phyloP scores from a whole-genome alignment of 768 basidiomycete genomes.

The Suillus subalutaceus region DNA sequence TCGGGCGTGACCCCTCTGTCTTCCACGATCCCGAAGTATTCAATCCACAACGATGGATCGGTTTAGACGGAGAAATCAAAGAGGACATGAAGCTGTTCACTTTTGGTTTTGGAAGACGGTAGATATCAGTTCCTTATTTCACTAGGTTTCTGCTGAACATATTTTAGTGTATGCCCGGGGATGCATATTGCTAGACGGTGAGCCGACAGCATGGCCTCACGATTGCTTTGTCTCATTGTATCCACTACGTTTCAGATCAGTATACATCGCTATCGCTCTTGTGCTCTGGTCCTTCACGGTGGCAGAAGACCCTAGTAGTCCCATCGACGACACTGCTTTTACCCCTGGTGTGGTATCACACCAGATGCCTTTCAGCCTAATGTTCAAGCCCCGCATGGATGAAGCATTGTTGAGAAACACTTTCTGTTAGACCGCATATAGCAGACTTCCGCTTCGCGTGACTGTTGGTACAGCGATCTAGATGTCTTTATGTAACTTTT shows the following conservation, averaged over 20 bases:
- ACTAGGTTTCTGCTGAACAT: not conserved
- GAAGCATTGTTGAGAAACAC: conserved; percentile 11
- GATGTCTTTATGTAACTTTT: no score
- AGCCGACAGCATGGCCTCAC: not conserved
- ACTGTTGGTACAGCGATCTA: no score
- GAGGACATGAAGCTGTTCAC: conserved; percentile 49
- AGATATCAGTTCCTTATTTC: not conserved
- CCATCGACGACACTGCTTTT: conserved; percentile 65
- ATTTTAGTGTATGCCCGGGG: conserved; percentile 45
- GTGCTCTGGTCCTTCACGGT: conserved; percentile 67
- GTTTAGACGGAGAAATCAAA: conserved; percentile 39
- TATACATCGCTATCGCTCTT: conserved; percentile 65
- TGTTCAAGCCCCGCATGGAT: conserved; percentile 51
- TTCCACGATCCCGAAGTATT: conserved; percentile 58
- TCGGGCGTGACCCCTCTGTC: conserved; percentile 50
- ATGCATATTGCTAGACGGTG: conserved; percentile 45
- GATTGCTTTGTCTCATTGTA: not conserved
- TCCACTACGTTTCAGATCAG: conserved; percentile 42
- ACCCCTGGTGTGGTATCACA: conserved; percentile 66
- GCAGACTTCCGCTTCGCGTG: not conserved
- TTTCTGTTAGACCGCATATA: not conserved
- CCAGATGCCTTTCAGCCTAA: conserved; percentile 59
- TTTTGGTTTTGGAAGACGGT: conserved; percentile 57
- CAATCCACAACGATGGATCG: conserved; percentile 58
- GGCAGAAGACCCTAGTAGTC: conserved; percentile 45